Conservation (phyloP, 306 rosid genomes). For the Lathyrus oleraceus region DNA sequence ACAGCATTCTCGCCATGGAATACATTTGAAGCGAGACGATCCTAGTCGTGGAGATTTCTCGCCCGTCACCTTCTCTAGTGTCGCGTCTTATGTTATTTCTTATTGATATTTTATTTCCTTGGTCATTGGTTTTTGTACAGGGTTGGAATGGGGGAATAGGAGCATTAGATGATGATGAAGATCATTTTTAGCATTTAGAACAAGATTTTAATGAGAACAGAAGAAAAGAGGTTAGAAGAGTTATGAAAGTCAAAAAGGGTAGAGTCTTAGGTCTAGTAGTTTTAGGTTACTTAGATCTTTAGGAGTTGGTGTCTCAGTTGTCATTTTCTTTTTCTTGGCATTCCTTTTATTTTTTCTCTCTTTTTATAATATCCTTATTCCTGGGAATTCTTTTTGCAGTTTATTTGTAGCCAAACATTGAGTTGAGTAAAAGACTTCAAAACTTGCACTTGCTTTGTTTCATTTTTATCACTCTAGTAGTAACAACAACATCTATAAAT, state of each 20-base stretch:
- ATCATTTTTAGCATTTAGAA: slow-evolving; percentile 66
- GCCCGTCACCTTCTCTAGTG: slow-evolving; percentile 35
- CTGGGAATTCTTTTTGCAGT: slow-evolving; percentile 99
- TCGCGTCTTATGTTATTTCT: slow-evolving; percentile 53
- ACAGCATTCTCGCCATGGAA: slow-evolving; percentile 69
- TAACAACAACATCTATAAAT: neutral
- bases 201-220: slow-evolving; percentile 56
- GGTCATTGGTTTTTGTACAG: slow-evolving; percentile 91
- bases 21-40: slow-evolving; percentile 55
- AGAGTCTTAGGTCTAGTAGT: slow-evolving; percentile 67
- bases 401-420: slow-evolving; percentile 78
- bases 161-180: slow-evolving; percentile 51
- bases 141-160: slow-evolving; percentile 67
- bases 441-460: slow-evolving; percentile 38
- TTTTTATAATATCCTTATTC: slow-evolving; percentile 50
- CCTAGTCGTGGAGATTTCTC: slow-evolving; percentile 31
- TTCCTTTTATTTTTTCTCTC: slow-evolving; percentile 50
- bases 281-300: slow-evolving; percentile 52
- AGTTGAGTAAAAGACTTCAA: slow-evolving; percentile 65
- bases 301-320: slow-evolving; percentile 54
- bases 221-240: slow-evolving; percentile 42
- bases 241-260: slow-evolving; percentile 62
- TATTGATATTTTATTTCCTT: slow-evolving; percentile 57
- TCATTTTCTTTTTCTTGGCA: slow-evolving; percentile 40
- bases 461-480: slow-evolving; percentile 1